These are phyloP conservation scores for Ascochyta viciae-villosae DNA, from an alignment of 2,329 filamentous ascomycete genomes.

Conservation along the genomic window DNA sequence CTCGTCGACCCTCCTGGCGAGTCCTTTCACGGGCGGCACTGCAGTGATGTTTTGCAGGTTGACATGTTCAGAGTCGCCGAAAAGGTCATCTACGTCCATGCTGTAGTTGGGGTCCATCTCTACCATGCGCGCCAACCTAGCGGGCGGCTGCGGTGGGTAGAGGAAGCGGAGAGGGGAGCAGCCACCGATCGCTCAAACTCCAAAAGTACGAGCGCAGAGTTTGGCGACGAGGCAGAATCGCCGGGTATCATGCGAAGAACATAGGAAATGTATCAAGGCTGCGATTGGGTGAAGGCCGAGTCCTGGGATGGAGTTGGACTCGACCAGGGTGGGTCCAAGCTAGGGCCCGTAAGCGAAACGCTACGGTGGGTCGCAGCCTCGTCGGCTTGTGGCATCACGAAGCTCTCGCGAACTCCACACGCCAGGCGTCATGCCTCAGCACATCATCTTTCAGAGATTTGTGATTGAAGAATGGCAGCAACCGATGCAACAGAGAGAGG, in stretches of 20 bases:
- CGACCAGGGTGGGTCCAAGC: constrained; percentile 20
- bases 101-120: constrained; percentile 59
- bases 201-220: constrained; percentile 7
- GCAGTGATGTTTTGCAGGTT: constrained; percentile 63
- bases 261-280: constrained; percentile 15
- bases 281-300: constrained; percentile 15
- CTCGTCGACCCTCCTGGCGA: constrained; percentile 78
- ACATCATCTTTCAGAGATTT: not conserved
- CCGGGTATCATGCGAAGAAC: constrained; percentile 32
- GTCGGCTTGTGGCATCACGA: constrained; percentile 19
- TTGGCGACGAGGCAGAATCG: constrained; percentile 5
- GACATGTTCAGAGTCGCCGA: constrained; percentile 63
- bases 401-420: constrained; percentile 18
- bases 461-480: not conserved
- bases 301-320: constrained; percentile 22
- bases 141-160: constrained; percentile 2
- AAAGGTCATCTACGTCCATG: constrained; percentile 55
- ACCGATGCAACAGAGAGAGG: not conserved
- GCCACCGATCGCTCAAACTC: not conserved
- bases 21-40: constrained; percentile 66
- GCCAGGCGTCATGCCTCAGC: constrained; percentile 1
- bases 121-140: constrained; percentile 39
- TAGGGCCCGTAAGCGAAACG: constrained; percentile 18
- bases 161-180: not conserved
- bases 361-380: constrained; percentile 14